A percentile compares a stretch with the other conserved stretches of the same genome.
phyloP scores from a whole-genome alignment of 345 rosid species.

The Odontarrhena argentea region DNA sequence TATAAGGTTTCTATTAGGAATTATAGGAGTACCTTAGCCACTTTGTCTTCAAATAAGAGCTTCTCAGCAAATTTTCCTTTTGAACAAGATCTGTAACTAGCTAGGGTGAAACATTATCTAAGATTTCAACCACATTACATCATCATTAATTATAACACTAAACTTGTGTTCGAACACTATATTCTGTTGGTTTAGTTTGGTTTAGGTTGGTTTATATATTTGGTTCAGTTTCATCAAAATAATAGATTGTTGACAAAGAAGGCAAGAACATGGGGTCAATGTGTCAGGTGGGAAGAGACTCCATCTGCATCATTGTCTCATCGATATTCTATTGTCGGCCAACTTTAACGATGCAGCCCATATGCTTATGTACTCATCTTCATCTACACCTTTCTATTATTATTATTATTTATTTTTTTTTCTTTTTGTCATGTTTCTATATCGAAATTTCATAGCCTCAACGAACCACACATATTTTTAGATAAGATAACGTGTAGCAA shows the following conservation, averaged over 20 bases:
- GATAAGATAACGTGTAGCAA: background rate
- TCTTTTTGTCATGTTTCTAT: slow-evolving; percentile 10
- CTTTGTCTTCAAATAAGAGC: too few species aligned
- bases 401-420: background rate
- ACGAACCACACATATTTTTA: background rate
- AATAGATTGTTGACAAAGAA: slow-evolving; percentile 13
- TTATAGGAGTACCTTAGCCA: too few species aligned
- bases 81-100: too few species aligned
- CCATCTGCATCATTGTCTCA: slow-evolving; percentile 37
- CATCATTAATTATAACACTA: too few species aligned
- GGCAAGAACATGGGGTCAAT: slow-evolving; percentile 37
- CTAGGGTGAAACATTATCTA: too few species aligned
- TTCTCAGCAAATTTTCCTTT: too few species aligned
- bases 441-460: background rate
- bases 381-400: background rate
- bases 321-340: slow-evolving; percentile 47
- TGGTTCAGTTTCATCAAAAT: background rate
- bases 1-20: too few species aligned
- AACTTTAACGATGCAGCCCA: slow-evolving; percentile 32
- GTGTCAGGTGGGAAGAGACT: slow-evolving; percentile 39
- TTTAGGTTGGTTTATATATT: too few species aligned
- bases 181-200: too few species aligned
- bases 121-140: too few species aligned
- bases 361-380: slow-evolving; percentile 31
- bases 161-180: too few species aligned